Base-by-base conservation (phyloP, 139 green algal species). In the Picochlorum sp. region DNA sequence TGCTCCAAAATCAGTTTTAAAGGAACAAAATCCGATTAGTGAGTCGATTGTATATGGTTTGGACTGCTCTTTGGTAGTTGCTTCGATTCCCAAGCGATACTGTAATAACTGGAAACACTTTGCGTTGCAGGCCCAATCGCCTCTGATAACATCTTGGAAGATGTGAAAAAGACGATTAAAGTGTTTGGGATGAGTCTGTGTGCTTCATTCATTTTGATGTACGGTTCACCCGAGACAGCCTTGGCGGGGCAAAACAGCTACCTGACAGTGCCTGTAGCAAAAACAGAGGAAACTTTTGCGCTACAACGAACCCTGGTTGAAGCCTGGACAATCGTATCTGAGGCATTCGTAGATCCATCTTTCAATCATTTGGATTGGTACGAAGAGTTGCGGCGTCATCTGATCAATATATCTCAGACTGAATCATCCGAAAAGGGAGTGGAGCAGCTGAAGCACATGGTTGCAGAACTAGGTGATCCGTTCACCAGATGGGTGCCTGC, bases 391-490 rank as follows among this genome's bases (percentile, higher is more conserved):
- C 6, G 16, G 12, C 2, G 26, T 9, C 50, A 40, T 26, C 58
- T 75, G 33, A 33, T 31, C 13, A 18, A 36, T 8, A 51, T 43
- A 8, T 41, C 61, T 3, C 31, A 29, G 6, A 55, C 55, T 7
- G 7, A 13, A 7, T 54, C 6, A 12, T 7, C 28, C 7, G 32
- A 76, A 1, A 37, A 51, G 20, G 88, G 83, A 3, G 76, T 73
- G 10, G 18, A 61, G 0, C 44, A 83, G 40, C 79, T 94, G 28
- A 47, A 59, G 5, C 20, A 28, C 13, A 85, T 97, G 81, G 75
- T 97, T n/a, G 66, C 33, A 12, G 78, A 80, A n/a, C 80, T 97
- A 32, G 80, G 76, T 0, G 90, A 97, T 72, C 90, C 89, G 0
- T 97, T 91, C 79, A 97, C 90, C 0, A 81, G 89, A 55, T 74